Conservation (phyloP, 1,284 basidiomycete species). For the Ganoderma multipileum region DNA sequence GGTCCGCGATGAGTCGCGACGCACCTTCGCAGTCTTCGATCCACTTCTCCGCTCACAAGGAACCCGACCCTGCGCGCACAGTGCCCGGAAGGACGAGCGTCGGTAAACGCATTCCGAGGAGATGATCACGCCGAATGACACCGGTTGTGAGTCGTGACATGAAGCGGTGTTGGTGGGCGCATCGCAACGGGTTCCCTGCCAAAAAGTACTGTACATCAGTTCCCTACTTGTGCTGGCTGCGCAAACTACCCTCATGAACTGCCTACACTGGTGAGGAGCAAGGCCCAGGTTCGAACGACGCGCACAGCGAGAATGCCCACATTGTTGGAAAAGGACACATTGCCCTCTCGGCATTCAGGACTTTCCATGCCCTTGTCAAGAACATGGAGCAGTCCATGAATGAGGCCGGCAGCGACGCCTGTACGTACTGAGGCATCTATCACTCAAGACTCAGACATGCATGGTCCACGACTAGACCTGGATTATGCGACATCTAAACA, state of each 20-base stretch:
- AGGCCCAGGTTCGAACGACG: no score
- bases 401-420: not conserved
- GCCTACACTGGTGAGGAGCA: no score
- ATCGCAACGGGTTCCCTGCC: no score
- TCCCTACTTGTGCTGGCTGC: no score
- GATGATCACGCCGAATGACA: not conserved
- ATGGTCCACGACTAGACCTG: not conserved
- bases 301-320: no score
- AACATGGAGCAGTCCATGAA: not conserved
- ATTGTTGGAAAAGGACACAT: not conserved
- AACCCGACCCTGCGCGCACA: not conserved
- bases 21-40: not conserved
- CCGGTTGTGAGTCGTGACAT: no score
- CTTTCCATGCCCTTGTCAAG: not conserved
- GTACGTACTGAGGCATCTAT: not conserved
- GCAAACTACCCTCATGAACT: no score
- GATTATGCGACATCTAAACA: no score
- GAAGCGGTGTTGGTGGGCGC: no score
- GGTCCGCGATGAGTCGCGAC: not conserved
- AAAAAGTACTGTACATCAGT: no score
- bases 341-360: not conserved
- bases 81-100: not conserved
- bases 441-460: not conserved
- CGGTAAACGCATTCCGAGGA: slow-evolving; percentile 2
- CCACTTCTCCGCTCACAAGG: not conserved